phyloP scores from a whole-genome alignment of 768 basidiomycete species.

The Russula vinacea region DNA sequence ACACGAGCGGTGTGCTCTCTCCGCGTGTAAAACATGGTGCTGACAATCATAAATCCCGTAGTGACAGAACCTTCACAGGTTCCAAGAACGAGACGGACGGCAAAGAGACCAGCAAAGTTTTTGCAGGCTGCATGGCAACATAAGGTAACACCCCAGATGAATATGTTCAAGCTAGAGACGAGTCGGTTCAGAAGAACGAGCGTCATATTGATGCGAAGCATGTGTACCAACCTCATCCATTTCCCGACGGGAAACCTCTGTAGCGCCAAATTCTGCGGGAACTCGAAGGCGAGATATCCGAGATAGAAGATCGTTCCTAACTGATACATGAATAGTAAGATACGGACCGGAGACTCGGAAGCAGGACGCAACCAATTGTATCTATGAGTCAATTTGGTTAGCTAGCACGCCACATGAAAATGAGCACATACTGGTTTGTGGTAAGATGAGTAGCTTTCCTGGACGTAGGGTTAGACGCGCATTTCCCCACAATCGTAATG shows the following conservation, averaged over 20 bases:
- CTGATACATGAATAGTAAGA: conserved; percentile 35
- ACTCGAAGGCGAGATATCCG: conserved; percentile 67
- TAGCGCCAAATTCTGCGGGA: conserved; percentile 68
- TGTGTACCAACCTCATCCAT: conserved; percentile 64
- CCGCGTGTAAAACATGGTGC: conserved; percentile 74
- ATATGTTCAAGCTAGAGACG: conserved; percentile 56
- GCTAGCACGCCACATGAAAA: not conserved
- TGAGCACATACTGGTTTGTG: conserved; percentile 48
- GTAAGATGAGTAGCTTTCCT: conserved; percentile 59
- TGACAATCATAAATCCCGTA: conserved; percentile 74
- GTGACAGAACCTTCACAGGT: conserved; percentile 71
- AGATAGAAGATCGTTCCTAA: conserved; percentile 74
- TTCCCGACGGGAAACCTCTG: conserved; percentile 73
- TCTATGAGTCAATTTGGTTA: conserved; percentile 39
- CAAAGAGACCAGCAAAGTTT: conserved; percentile 62
- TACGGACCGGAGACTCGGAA: not conserved
- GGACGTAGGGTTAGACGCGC: conserved; percentile 6
- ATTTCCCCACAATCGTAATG: not conserved
- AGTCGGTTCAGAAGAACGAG: not conserved
- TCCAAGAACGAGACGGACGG: conserved; percentile 61
- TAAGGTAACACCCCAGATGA: conserved; percentile 63
- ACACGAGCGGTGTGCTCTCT: conserved; percentile 65
- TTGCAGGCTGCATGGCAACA: conserved; percentile 66
- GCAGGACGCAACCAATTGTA: conserved; percentile 55
- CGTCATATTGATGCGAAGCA: not conserved